Evolutionary conservation across 345 rosid genomes (phyloP), one percentile per base, ranked within the genome.

Genomic region (Fremontodendron californicum): DNA sequence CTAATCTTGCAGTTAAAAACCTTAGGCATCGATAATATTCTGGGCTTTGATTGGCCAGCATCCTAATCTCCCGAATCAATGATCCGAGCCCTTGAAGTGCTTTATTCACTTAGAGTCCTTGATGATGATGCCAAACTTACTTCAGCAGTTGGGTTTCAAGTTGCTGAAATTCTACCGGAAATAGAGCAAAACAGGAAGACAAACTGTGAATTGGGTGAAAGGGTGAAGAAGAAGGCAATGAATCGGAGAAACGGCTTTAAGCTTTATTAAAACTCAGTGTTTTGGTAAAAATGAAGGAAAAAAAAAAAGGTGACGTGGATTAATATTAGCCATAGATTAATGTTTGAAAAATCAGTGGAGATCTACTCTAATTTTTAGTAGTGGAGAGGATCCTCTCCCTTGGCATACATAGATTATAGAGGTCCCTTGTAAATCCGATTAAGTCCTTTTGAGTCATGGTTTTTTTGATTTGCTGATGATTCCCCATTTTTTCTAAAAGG

Each of bases 91-190:
- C 97, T 96, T 79, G 99, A 96, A 85, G 91, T 92, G 19, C 94
- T 96, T 65, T 96, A 92, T 82, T 93, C 98, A 69, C 89, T 96
- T 63, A 94, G 93, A 65, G 87, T 93, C 78, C 91, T 96, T 6
- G 99, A 93, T 78, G 95, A 92, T 83, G 99, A 93, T 80, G 98
- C 98, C 78, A 96, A 93, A 86, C 99, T 96, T 79, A 93, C 97
- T 48, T 92, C 99, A 31, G 98, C 99, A 18, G 86, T 84, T 82
- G 99, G 74, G n/a, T 42, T 49, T 54, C 63, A 58, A 58, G 63
- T 58, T 91, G 63, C 35, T 11, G 16, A 27, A 58, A 58, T 4
- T 23, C 18, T 35, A 11, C 11, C 18, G 8, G 35, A 11, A 58
- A 11, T 58, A 62, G 40, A 62, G 37, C 37, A 18, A 63, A n/a